Evolutionary conservation across 164 flowering plant genomes (phyloP).

Genomic region (Warburgia ugandensis): DNA sequence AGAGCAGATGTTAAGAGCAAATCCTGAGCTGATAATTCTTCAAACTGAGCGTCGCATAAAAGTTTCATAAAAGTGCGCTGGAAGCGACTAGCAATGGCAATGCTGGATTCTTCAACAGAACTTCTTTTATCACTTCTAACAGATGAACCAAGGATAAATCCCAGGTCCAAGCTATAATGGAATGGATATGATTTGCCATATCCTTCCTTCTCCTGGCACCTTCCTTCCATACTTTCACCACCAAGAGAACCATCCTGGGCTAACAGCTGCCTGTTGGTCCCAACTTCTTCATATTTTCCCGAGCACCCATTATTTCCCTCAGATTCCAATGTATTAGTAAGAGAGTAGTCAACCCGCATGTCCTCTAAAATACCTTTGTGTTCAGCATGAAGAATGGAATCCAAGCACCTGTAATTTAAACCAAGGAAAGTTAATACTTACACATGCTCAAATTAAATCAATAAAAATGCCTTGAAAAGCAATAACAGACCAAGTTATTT

Average conservation of each 20-base stretch:
- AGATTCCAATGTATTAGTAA: conserved; percentile 18
- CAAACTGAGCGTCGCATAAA: conserved; percentile 76
- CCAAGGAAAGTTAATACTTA: too few species aligned
- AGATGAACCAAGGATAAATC: conserved; percentile 30
- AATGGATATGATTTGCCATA: conserved; percentile 14
- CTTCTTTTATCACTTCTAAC: conserved; percentile 10
- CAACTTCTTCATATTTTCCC: conserved; percentile 11
- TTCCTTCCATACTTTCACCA: conserved; percentile 7
- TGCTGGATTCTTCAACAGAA: conserved; percentile 31
- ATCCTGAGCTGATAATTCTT: conserved; percentile 84
- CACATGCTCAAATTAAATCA: too few species aligned
- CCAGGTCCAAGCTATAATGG: conserved; percentile 28
- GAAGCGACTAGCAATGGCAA: conserved; percentile 69
- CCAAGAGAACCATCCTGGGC: conserved; percentile 9
- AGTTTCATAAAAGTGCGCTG: conserved; percentile 83
- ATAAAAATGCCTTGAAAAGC: too few species aligned
- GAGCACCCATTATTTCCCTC: conserved; percentile 3
- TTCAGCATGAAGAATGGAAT: conserved; percentile 84
- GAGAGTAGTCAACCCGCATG: conserved; percentile 58
- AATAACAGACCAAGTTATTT: too few species aligned
- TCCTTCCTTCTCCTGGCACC: conserved; percentile 10
- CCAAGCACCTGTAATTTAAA: conserved; percentile 54
- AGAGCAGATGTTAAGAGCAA: conserved; percentile 75
- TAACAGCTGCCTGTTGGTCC: conserved; percentile 15
- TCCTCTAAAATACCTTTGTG: conserved; percentile 77